phyloP scores from a whole-genome alignment of 1,139 yeast genomes.

The Suhomyces kunorum region DNA sequence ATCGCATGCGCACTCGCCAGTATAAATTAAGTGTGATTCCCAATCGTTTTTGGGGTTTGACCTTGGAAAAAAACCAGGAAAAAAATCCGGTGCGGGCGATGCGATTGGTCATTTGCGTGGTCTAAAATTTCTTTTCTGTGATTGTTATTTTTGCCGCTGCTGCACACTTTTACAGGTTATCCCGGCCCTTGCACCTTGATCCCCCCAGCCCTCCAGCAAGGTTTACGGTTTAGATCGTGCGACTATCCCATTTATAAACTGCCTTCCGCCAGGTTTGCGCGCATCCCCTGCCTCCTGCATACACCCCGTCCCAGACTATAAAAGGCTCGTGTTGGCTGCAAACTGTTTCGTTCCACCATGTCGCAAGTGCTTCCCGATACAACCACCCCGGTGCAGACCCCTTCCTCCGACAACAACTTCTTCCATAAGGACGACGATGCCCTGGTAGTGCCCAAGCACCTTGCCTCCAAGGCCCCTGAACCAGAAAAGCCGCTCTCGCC shows the following conservation, averaged over 20 bases:
- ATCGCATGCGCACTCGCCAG: conserved; percentile 9
- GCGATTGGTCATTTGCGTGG: conserved; percentile 16
- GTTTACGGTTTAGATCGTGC: conserved; percentile 14
- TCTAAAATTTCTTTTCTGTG: conserved; percentile 12
- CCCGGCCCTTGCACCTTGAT: neutral
- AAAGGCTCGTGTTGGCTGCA: conserved; percentile 12
- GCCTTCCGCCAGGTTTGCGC: conserved; percentile 9
- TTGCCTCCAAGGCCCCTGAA: conserved; percentile 16
- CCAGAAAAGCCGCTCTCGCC: conserved; percentile 47
- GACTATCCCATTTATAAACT: conserved; percentile 15
- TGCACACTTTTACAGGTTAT: conserved; percentile 6
- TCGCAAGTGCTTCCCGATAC: conserved; percentile 28
- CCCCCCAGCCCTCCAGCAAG: conserved; percentile 1
- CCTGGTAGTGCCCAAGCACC: conserved; percentile 14
- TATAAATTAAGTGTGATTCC: conserved; percentile 17
- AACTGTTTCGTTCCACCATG: conserved; percentile 11
- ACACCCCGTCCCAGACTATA: conserved; percentile 2
- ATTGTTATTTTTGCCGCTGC: conserved; percentile 8
- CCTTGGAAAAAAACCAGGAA: conserved; percentile 13
- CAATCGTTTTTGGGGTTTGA: conserved; percentile 10
- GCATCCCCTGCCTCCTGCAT: conserved; percentile 11
- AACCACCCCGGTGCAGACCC: conserved; percentile 46
- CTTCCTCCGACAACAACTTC: conserved; percentile 36
- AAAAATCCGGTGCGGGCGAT: conserved; percentile 15
- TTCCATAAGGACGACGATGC: conserved; percentile 20